Evolutionary conservation across 345 rosid species (phyloP).

Genomic region (Eucalyptus curtisii): DNA sequence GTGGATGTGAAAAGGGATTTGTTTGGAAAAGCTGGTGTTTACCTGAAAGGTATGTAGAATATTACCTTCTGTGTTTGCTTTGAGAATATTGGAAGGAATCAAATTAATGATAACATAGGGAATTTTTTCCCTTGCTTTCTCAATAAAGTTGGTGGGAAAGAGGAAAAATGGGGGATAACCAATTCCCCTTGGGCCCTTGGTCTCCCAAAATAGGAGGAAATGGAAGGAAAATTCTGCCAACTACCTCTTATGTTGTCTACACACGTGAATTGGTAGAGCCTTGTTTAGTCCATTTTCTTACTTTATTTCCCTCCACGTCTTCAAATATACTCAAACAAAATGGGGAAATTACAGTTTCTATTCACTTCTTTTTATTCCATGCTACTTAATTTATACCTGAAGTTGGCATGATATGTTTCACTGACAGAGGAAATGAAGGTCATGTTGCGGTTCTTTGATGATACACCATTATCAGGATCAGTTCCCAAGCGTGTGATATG

Average conservation of each 20-base stretch:
- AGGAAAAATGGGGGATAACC: not conserved
- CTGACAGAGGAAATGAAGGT: slow-evolving; percentile 83
- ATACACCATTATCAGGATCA: slow-evolving; percentile 61
- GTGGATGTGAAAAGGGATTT: slow-evolving; percentile 60
- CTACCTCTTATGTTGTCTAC: not conserved
- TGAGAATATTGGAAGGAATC: not conserved
- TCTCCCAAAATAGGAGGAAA: not conserved
- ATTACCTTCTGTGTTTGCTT: not conserved
- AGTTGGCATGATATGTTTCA: not conserved
- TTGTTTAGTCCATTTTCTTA: not conserved
- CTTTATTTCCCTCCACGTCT: not conserved
- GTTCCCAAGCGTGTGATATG: slow-evolving; percentile 76
- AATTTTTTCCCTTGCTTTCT: not conserved
- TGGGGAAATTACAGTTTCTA: not conserved
- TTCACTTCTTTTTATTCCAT: not conserved
- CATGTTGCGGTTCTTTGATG: slow-evolving; percentile 59
- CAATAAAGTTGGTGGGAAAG: not conserved
- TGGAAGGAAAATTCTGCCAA: not conserved
- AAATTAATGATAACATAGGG: not conserved
- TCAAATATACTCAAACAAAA: not conserved
- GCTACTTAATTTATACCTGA: not conserved
- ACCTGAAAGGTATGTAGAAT: slow-evolving; percentile 47
- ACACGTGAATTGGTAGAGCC: not conserved
- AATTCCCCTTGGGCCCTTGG: not conserved
- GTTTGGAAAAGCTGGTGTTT: slow-evolving; percentile 71